phyloP scores from a whole-genome alignment of 495 filamentous ascomycete genomes.

The Aspergillus indologenus region DNA sequence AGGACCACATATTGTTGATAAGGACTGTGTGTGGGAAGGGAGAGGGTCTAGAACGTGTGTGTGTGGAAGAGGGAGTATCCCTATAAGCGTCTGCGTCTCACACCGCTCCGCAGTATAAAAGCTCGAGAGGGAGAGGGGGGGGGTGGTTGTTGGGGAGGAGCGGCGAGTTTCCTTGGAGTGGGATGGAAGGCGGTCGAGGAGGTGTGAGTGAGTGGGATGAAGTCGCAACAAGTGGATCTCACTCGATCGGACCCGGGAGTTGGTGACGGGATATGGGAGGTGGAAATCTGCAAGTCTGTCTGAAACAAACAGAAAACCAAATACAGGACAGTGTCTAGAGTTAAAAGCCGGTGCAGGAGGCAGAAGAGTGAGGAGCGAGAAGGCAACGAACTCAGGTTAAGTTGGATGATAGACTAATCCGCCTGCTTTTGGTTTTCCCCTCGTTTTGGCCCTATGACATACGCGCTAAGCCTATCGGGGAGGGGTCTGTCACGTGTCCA shows the following conservation, averaged over 20 bases:
- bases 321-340: not conserved
- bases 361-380: slow-evolving; percentile 21
- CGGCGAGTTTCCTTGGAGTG: not conserved
- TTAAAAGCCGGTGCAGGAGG: slow-evolving; percentile 7
- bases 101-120: not conserved
- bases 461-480: slow-evolving; percentile 33
- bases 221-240: not conserved
- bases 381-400: too few species aligned
- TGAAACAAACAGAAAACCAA: not conserved
- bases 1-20: slow-evolving; percentile 66
- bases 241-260: not conserved
- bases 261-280: not conserved
- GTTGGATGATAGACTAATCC: too few species aligned
- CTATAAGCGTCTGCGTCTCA: too few species aligned
- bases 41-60: not conserved
- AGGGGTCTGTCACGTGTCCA: slow-evolving; percentile 36
- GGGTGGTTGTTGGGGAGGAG: not conserved
- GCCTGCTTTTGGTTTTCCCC: slow-evolving; percentile 25
- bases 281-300: not conserved
- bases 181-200: not conserved
- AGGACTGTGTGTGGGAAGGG: slow-evolving; percentile 4
- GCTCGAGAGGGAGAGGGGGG: not conserved
- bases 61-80: not conserved
- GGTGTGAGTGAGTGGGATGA: not conserved
- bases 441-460: slow-evolving; percentile 45